Base-by-base conservation (phyloP, 2,329 filamentous ascomycete species). In the Exutisphaerella laricina region DNA sequence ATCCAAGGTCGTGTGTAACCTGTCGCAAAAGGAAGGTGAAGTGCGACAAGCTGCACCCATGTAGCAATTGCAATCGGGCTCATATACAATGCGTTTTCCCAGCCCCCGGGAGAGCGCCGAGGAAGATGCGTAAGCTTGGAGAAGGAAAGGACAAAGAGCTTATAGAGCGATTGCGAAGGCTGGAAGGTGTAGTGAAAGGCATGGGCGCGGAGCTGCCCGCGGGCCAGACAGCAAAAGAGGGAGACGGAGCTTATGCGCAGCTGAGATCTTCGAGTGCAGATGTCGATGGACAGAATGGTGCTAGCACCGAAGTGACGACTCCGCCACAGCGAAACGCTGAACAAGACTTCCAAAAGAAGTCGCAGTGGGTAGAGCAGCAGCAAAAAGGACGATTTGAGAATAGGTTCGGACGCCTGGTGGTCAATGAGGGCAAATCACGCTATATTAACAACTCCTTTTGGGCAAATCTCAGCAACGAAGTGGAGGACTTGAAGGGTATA, bases 11-110 rank as follows among this genome's bases (percentile, higher is more conserved):
- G 18, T 77, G 74, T 51, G 69, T 75, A 12, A 76, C 72, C 20
- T 77, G 74, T 55, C 63, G 74, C 8, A 68, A 71, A 32, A 70
- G 80, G 49, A 84, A 85, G 63, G 84, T 88, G 41, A 82, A 83
- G 57, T 88, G 84, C 71, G 82, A 88, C 68, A 88, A 88, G 68
- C 74, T 78, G 56, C 79, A 85, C 70, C 82, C 84, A 12, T 88
- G 84, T 63, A 79, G 79, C 55, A 88, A 88, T 62, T 88, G 84
- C 62, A 76, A 77, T 30, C 78, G 82, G 51, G 82, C 81, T 29
- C 69, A 80, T 54, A 84, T 84, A 45, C 77, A 82, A 53, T 88
- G 84, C 62, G 69, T 86, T 36, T 88, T 85, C 58, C 84, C 84
- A 1, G 80, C 82, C 2, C 84, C 84, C 1, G 84, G 84, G 7